Base-by-base conservation (phyloP, 805 yeast genomes). In the Monosporozyma yasuniensis region DNA sequence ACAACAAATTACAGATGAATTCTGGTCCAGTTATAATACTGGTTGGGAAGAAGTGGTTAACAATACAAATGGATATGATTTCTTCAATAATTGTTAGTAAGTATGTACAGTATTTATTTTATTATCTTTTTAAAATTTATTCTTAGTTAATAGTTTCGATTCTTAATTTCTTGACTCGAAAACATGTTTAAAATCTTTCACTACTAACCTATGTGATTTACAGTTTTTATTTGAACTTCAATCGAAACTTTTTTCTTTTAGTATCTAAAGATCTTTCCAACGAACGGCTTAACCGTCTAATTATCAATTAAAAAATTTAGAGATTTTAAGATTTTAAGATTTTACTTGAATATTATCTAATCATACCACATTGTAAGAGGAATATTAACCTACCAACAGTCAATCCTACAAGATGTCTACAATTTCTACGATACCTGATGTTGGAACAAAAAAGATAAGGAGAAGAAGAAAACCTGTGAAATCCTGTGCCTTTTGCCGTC, bases 401-500 rank as follows among this genome's bases (percentile, higher is more conserved):
- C 21, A 7, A 37, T 16, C 5, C 1, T 4, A 18, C 3, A 37
- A 4, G 16, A 21, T 39, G n/a, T 39, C 42, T 39, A 14, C 27
- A 11, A 12, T 12, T 18, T 11, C 23, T 8, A 14, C 21, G 8
- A 7, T 19, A 39, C 5, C 30, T 5, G 42, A 6, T 21, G n/a
- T 12, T 3, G 42, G 14, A 9, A 18, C 4, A 21, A 19, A 25
- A 16, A n/a, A 16, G n/a, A 3, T 18, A 27, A 28, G 39, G 42
- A 32, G 38, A n/a, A 55, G 65, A 49, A 51, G 56, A 16, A 63
- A 61, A 39, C 55, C 56, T 16, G 59, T 61, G 10, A 61, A 61
- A 45, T 58, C 67, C 3, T 63, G 67, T 47, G 41, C 52, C 8
- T 62, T 61, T 44, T 63, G 68, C 47, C 53, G 66, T 9, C 55